Evolutionary conservation across 257 asterid species (phyloP).

Genomic region (Hygrophila difformis): DNA sequence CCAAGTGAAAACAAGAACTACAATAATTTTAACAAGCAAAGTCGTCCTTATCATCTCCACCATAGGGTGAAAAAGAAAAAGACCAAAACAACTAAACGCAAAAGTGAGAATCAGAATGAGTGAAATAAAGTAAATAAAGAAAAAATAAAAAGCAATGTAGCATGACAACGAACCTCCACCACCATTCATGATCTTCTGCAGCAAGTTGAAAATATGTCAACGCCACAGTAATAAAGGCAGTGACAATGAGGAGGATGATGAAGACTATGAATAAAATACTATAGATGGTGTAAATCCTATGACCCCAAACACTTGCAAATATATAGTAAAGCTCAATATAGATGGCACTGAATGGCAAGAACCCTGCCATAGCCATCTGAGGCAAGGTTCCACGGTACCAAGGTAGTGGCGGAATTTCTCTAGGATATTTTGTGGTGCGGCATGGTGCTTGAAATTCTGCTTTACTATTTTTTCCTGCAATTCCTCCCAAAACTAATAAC

Average conservation of each 20-base stretch:
- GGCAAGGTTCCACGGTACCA: slow-evolving; percentile 55
- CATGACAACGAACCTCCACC: slow-evolving; percentile 62
- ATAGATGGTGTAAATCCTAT: slow-evolving; percentile 53
- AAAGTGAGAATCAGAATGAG: too few relatives aligned
- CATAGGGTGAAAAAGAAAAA: too few relatives aligned
- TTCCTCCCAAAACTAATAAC: slow-evolving; percentile 44
- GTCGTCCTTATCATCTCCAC: too few relatives aligned
- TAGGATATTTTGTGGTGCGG: slow-evolving; percentile 52
- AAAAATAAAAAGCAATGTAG: not conserved
- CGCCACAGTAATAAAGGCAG: slow-evolving; percentile 52
- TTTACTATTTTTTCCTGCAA: slow-evolving; percentile 51
- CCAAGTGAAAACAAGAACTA: too few relatives aligned
- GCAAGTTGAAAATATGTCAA: slow-evolving; percentile 60
- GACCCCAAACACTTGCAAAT: slow-evolving; percentile 64
- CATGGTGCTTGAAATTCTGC: slow-evolving; percentile 55
- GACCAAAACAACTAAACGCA: too few relatives aligned
- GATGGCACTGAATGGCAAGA: slow-evolving; percentile 58
- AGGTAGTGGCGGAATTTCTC: slow-evolving; percentile 47
- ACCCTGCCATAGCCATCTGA: slow-evolving; percentile 68
- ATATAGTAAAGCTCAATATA: slow-evolving; percentile 51
- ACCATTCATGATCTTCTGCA: slow-evolving; percentile 64
- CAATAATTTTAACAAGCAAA: too few relatives aligned
- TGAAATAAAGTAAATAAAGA: not conserved
- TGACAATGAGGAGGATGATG: slow-evolving; percentile 44
- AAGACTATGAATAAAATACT: slow-evolving; percentile 47